Conservation (phyloP, 2,329 filamentous ascomycete species). For the Penicillium hesseltinei region DNA sequence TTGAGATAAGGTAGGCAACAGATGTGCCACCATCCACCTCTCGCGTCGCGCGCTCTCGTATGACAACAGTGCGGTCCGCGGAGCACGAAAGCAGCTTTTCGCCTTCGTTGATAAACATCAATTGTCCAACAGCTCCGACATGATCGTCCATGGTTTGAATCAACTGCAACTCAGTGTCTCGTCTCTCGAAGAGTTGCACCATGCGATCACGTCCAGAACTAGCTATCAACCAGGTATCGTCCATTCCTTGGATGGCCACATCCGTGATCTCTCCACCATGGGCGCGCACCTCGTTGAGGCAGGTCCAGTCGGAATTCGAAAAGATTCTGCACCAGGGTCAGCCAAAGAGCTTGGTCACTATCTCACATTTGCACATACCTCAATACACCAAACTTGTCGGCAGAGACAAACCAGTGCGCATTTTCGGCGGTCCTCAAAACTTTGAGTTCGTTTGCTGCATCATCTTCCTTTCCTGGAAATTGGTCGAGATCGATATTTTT, state of each 20-base stretch:
- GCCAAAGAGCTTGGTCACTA: not conserved
- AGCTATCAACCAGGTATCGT: slow-evolving; percentile 66
- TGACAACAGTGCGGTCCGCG: slow-evolving; percentile 79
- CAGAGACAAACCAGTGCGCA: slow-evolving; percentile 70
- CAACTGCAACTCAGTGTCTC: slow-evolving; percentile 64
- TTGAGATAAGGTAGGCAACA: slow-evolving; percentile 73
- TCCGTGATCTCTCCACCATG: slow-evolving; percentile 83
- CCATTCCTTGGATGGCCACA: slow-evolving; percentile 68
- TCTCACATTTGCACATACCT: slow-evolving; percentile 40
- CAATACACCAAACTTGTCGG: slow-evolving; percentile 82
- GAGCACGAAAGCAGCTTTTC: slow-evolving; percentile 78
- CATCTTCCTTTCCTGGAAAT: slow-evolving; percentile 42
- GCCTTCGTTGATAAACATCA: slow-evolving; percentile 72
- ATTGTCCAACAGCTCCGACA: slow-evolving; percentile 74
- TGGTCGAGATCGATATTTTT: slow-evolving; percentile 70
- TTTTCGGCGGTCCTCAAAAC: slow-evolving; percentile 59
- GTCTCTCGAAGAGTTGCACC: slow-evolving; percentile 78
- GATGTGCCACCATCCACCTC: slow-evolving; percentile 55
- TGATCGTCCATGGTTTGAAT: slow-evolving; percentile 93
- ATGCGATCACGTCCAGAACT: slow-evolving; percentile 86
- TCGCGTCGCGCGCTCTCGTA: slow-evolving; percentile 73
- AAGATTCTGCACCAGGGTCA: slow-evolving; percentile 31
- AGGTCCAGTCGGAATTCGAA: slow-evolving; percentile 55
- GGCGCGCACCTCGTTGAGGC: slow-evolving; percentile 72
- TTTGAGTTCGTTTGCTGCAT: slow-evolving; percentile 56